These are phyloP conservation scores for Kwoniella botswanensis DNA, from an alignment of 768 basidiomycete genomes.

Conservation along the genomic window DNA sequence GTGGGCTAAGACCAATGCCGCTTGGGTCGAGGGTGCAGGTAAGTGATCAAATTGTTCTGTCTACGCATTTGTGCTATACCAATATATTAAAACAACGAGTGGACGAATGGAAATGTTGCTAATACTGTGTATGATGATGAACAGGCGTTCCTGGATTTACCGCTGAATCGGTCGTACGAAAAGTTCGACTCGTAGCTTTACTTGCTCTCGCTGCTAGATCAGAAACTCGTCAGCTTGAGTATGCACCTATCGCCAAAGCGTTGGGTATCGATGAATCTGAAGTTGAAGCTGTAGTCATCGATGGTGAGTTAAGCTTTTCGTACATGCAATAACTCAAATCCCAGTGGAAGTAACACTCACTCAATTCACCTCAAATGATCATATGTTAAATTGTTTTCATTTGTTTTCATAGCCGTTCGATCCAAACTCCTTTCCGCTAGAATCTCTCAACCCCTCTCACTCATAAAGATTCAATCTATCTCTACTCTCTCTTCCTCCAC, in stretches of 20 bases:
- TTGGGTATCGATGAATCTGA: conserved; percentile 46
- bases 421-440: conserved; percentile 50
- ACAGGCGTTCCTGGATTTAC: conserved; percentile 41
- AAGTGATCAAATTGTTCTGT: conserved; percentile 22
- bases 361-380: neutral
- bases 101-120: too few species aligned
- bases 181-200: conserved; percentile 53
- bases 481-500: conserved; percentile 32
- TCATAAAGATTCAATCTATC: conserved; percentile 49
- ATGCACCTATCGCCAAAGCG: conserved; percentile 44
- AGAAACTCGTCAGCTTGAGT: conserved; percentile 39
- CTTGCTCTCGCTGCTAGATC: conserved; percentile 40
- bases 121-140: neutral
- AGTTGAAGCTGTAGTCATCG: conserved; percentile 57
- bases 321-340: too few species aligned
- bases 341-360: too few species aligned
- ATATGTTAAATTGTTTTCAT: neutral
- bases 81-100: too few species aligned
- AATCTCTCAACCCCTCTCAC: conserved; percentile 54
- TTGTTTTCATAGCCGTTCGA: conserved; percentile 43
- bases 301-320: conserved; percentile 40
- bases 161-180: conserved; percentile 44
- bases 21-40: conserved; percentile 46
- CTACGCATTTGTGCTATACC: too few species aligned
- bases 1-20: conserved; percentile 45